These are phyloP conservation scores for Byssochlamys sp. DNA, from an alignment of 2,329 filamentous ascomycete species.

Conservation along the genomic window DNA sequence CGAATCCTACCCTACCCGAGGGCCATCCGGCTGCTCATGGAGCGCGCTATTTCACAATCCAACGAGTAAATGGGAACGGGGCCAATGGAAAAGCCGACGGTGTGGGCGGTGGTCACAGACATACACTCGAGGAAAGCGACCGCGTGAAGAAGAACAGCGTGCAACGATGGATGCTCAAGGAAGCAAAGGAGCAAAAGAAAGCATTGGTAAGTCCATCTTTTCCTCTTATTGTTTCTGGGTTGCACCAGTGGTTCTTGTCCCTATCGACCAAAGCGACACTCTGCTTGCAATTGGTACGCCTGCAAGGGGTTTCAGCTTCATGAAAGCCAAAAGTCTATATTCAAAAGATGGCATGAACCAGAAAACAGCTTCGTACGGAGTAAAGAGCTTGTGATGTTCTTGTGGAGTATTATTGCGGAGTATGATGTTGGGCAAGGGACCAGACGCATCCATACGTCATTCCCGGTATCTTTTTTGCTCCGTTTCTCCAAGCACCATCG, in stretches of 20 bases:
- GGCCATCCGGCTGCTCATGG: constrained; percentile 41
- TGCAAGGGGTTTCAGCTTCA: not conserved
- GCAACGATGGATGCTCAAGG: constrained; percentile 54
- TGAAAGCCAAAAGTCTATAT: not conserved
- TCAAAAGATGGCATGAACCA: not conserved
- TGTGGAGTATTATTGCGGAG: not conserved
- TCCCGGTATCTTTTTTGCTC: constrained; percentile 8
- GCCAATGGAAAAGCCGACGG: constrained; percentile 63
- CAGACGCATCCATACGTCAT: not conserved
- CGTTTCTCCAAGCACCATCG: not conserved
- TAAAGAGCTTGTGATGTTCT: not conserved
- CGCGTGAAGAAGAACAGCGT: constrained; percentile 74
- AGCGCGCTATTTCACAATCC: constrained; percentile 61
- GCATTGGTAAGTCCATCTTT: constrained; percentile 37
- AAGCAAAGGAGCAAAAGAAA: constrained; percentile 58
- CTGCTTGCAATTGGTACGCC: not conserved
- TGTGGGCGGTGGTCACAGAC: constrained; percentile 62
- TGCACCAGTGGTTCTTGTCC: not conserved
- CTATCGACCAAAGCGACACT: not conserved
- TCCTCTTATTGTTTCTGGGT: not conserved
- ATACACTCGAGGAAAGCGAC: constrained; percentile 63
- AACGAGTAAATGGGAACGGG: constrained; percentile 67
- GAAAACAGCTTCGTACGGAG: not conserved
- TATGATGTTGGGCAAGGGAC: not conserved
- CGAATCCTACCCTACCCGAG: constrained; percentile 30